Evolutionary conservation across 1,284 basidiomycete genomes (phyloP).

Genomic region (Naganishia albida): DNA sequence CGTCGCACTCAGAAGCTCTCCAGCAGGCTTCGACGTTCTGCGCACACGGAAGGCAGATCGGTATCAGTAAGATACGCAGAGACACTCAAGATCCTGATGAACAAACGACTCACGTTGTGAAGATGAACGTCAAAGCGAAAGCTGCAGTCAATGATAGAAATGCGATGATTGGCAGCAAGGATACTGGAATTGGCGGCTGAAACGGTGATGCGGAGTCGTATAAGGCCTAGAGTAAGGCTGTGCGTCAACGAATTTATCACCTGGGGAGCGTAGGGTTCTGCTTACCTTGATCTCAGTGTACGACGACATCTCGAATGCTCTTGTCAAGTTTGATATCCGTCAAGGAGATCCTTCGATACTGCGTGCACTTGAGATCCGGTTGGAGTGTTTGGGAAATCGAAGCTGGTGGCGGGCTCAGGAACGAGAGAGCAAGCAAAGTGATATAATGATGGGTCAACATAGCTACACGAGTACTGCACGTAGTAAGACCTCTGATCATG

Average conservation of each 20-base stretch:
- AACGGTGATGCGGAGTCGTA: constrained; percentile 65
- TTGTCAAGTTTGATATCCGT: too few species aligned
- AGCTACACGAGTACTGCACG: background rate
- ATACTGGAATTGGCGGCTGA: constrained; percentile 65
- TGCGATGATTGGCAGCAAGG: constrained; percentile 70
- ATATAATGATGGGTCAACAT: background rate
- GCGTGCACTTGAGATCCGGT: background rate
- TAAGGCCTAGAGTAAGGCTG: constrained; percentile 54
- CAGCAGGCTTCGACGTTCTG: constrained; percentile 6
- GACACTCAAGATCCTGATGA: background rate
- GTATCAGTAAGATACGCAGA: background rate
- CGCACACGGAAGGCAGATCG: background rate
- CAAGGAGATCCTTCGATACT: background rate
- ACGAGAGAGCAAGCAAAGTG: background rate
- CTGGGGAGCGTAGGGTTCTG: background rate
- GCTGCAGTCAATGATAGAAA: constrained; percentile 69
- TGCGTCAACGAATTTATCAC: background rate
- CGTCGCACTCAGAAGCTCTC: constrained; percentile 67
- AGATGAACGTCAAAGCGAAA: constrained; percentile 81
- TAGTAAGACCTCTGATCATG: background rate
- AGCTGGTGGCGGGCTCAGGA: too few species aligned
- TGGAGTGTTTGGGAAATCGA: background rate
- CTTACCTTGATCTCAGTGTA: constrained; percentile 23
- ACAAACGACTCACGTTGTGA: constrained; percentile 68
- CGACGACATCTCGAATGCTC: background rate